Percentiles rank a stretch among this genome's conserved stretches.
phyloP scores from a whole-genome alignment of 805 yeast genomes.

The Helenozyma baotianmanensis region DNA sequence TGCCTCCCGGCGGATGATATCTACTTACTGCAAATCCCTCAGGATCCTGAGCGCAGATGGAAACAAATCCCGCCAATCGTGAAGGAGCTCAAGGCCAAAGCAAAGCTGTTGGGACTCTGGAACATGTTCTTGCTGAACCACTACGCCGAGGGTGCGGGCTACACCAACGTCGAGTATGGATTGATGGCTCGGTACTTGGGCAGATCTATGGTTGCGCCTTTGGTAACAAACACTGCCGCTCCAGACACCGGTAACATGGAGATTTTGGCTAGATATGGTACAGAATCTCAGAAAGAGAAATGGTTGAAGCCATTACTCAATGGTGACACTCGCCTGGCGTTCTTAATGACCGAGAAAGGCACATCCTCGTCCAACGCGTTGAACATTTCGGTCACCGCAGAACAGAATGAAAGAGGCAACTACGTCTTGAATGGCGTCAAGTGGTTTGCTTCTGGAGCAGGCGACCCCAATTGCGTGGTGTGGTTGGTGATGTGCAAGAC shows the following conservation, averaged over 20 bases:
- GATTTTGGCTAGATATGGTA: constrained; percentile 40
- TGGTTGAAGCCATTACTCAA: constrained; percentile 52
- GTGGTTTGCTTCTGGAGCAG: constrained; percentile 72
- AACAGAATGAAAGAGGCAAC: constrained; percentile 34
- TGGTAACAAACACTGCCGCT: constrained; percentile 55
- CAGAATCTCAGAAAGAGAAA: constrained; percentile 31
- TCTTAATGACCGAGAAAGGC: constrained; percentile 61
- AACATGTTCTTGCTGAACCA: constrained; percentile 51
- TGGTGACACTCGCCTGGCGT: constrained; percentile 57
- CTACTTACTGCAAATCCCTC: constrained; percentile 36
- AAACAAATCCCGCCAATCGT: constrained; percentile 40
- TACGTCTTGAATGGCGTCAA: constrained; percentile 56
- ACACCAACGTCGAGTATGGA: constrained; percentile 58
- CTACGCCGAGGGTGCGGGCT: constrained; percentile 52
- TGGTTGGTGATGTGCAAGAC: constrained; percentile 55
- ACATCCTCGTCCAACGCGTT: constrained; percentile 59
- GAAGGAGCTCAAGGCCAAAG: constrained; percentile 50
- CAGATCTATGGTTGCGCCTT: constrained; percentile 49
- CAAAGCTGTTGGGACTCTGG: constrained; percentile 53
- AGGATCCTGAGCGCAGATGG: constrained; percentile 45
- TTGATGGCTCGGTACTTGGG: constrained; percentile 63
- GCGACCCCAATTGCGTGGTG: constrained; percentile 55
- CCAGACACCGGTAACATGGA: constrained; percentile 68
- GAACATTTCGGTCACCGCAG: constrained; percentile 48
- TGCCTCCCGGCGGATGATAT: constrained; percentile 53